phyloP scores from a whole-genome alignment of 148 eudicot genomes.

The Silene latifolia region DNA sequence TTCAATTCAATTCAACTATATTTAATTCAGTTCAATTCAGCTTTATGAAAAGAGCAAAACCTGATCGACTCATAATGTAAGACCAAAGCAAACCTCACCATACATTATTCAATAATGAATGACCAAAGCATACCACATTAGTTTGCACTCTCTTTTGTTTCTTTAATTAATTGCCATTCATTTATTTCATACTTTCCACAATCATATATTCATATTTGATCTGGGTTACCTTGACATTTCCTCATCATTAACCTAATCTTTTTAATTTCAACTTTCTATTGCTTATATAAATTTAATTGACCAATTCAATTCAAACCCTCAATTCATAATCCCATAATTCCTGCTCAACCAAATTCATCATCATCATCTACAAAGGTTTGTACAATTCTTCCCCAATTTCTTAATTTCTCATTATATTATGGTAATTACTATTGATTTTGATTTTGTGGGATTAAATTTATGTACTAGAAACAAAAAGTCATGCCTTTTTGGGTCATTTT shows the following conservation, averaged over 20 bases:
- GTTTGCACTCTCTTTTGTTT: not conserved
- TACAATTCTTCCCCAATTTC: not conserved
- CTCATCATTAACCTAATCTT: slow-evolving; percentile 5
- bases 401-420: not conserved
- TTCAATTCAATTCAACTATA: no score
- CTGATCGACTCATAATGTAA: no score
- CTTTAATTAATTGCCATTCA: slow-evolving; percentile 8
- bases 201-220: not conserved
- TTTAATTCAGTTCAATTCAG: no score
- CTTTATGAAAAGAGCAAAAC: no score
- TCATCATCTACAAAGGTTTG: not conserved
- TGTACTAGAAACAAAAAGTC: not conserved
- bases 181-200: not conserved
- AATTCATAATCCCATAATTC: no score
- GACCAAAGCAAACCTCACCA: no score
- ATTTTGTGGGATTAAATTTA: not conserved
- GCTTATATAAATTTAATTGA: not conserved
- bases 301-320: not conserved
- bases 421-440: not conserved
- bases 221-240: not conserved
- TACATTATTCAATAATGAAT: not conserved
- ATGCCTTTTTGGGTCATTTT: no score
- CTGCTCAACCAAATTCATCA: not conserved
- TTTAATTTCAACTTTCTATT: not conserved
- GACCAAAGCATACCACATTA: not conserved